Evolutionary conservation across 73 alveolate genomes (phyloP), one percentile per base, ranked within the genome.

Genomic region (Stentor coeruleus): DNA sequence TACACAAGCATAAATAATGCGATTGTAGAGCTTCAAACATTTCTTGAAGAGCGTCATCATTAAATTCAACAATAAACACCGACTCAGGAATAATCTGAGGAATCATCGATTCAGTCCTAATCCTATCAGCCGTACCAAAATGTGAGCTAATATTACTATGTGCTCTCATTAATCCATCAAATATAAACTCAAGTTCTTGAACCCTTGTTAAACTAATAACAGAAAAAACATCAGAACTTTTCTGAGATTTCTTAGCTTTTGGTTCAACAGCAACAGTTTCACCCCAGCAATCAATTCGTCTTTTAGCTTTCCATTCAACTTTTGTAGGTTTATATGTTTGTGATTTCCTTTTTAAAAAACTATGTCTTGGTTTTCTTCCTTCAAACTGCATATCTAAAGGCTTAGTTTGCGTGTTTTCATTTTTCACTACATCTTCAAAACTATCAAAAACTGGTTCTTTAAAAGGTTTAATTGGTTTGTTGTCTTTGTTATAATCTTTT

Each of bases 291-390:
- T 66, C 39, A 31, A 66, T 33, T 26, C 79, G 79, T 1, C 37
- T 66, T 66, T 66, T 26, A 1, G 14, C 39, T 66, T 66, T 66
- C 37, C 79, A 66, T 66, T 66, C 79, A 66, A 66, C 39, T 66
- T 66, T 66, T 66, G 36, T 66, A 66, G 79, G 79, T 2, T 66
- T 33, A 2, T 66, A 66, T 1, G 79, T 66, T 66, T 66, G 36
- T 20, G 79, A 66, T 33, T 66, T 66, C 15, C 79, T 20, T 66
- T 66, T 66, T 66, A 66, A 66, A 33, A 20, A 66, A 31, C n/a
- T 20, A 57, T 57, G 73, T 66, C 20, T 49, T 49, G 66, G 20
- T 11, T 20, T 20, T 49, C 28, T 6, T 6, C 66, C 28, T 11
- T 49, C 20, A 11, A 11, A 6, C 6, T 49, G 6, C 28, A 11